Evolutionary conservation across 2,329 filamentous ascomycete species (phyloP).

Genomic region (Diplocarpon mali): DNA sequence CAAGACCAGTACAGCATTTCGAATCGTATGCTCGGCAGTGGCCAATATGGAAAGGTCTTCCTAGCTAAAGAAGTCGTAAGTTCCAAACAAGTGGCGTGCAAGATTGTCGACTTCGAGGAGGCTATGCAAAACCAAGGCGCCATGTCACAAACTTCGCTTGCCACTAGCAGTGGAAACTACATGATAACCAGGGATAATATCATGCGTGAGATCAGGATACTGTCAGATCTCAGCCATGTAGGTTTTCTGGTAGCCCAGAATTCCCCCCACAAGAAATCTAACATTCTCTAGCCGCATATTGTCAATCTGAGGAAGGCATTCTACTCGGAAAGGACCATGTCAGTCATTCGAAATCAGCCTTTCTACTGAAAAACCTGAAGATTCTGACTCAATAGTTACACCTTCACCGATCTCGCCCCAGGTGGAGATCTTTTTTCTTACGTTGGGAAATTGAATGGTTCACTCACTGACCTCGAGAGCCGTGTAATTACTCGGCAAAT

Average conservation of each 20-base stretch:
- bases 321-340: slow-evolving; percentile 37
- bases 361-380: no score
- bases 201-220: slow-evolving; percentile 40
- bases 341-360: slow-evolving; percentile 13
- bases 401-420: slow-evolving; percentile 46
- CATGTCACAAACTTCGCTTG: not conserved
- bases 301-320: slow-evolving; percentile 41
- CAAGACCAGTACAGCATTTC: slow-evolving; percentile 37
- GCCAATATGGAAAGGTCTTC: slow-evolving; percentile 42
- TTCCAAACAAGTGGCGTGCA: slow-evolving; percentile 55
- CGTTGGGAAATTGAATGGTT: slow-evolving; percentile 16
- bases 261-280: not conserved
- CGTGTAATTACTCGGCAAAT: slow-evolving; percentile 25
- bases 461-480: slow-evolving; percentile 19
- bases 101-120: slow-evolving; percentile 43
- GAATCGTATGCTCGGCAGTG: slow-evolving; percentile 40
- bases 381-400: slow-evolving; percentile 32
- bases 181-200: slow-evolving; percentile 27
- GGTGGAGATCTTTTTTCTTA: slow-evolving; percentile 29
- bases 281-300: slow-evolving; percentile 39
- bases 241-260: slow-evolving; percentile 14
- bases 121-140: not conserved
- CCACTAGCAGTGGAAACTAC: not conserved
- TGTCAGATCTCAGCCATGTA: slow-evolving; percentile 44
- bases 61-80: slow-evolving; percentile 41